Percentiles rank a stretch among this genome's conserved stretches.
These are phyloP conservation scores for Ophiobolus disseminans DNA, from an alignment of 2,329 filamentous ascomycete genomes.

Conservation along the genomic window DNA sequence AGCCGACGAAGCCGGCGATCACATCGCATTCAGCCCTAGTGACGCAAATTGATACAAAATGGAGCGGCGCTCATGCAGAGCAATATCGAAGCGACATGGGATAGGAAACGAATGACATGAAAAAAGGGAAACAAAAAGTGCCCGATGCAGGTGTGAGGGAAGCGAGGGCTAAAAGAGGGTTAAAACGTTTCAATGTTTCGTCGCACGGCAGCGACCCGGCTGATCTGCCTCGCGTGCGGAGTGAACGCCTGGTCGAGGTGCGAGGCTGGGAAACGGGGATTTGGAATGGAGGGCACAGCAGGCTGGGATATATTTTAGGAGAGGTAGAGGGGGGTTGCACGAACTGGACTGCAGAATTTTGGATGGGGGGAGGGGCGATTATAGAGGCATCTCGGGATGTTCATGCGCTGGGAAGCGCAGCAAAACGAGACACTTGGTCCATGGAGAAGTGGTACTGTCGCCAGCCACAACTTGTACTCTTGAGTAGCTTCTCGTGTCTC, in stretches of 20 bases:
- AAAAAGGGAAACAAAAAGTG: too few relatives aligned
- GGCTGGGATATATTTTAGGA: slow-evolving; percentile 17
- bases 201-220: slow-evolving; percentile 15
- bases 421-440: background rate
- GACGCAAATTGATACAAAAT: slow-evolving; percentile 6
- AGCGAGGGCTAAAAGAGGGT: slow-evolving; percentile 29
- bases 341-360: background rate
- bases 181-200: slow-evolving; percentile 35
- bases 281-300: slow-evolving; percentile 6
- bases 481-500: background rate
- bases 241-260: slow-evolving; percentile 33
- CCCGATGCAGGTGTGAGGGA: slow-evolving; percentile 5
- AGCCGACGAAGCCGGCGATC: background rate
- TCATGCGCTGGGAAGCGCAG: background rate
- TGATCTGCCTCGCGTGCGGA: slow-evolving; percentile 18
- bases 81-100: slow-evolving; percentile 27
- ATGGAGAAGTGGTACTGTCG: background rate
- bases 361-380: background rate
- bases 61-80: slow-evolving; percentile 10
- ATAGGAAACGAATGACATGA: too few relatives aligned
- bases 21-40: slow-evolving; percentile 12
- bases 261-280: slow-evolving; percentile 2
- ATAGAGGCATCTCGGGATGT: background rate
- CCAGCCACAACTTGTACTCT: slow-evolving; percentile 1
- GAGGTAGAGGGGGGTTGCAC: slow-evolving; percentile 4